Percentiles rank a stretch among this genome's conserved stretches.
phyloP scores from a whole-genome alignment of 2,329 filamentous ascomycete species.

The Thermomyces lanuginosus region DNA sequence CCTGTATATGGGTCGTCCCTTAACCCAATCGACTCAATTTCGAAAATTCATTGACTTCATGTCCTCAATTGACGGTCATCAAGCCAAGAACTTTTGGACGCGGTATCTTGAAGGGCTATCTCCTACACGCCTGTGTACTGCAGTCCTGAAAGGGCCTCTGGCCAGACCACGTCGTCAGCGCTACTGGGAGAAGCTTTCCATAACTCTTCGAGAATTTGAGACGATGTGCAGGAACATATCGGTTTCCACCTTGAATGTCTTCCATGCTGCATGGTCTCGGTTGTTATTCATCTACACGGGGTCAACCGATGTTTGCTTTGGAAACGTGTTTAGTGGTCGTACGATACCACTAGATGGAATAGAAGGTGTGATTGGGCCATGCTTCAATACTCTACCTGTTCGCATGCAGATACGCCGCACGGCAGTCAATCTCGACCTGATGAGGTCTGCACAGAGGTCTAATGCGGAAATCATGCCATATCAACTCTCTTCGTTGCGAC shows the following conservation, averaged over 20 bases:
- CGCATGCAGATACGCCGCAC: constrained; percentile 38
- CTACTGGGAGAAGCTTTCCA: constrained; percentile 10
- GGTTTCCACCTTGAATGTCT: constrained; percentile 47
- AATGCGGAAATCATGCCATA: constrained; percentile 48
- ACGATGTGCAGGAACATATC: constrained; percentile 36
- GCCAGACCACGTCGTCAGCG: too few relatives aligned
- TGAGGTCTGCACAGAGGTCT: constrained; percentile 43
- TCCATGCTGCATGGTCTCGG: constrained; percentile 58
- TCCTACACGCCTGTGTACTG: too few relatives aligned
- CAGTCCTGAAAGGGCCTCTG: too few relatives aligned
- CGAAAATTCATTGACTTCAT: constrained; percentile 48
- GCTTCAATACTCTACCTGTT: constrained; percentile 76
- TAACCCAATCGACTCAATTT: constrained; percentile 41
- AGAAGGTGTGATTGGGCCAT: constrained; percentile 64
- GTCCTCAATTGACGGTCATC: constrained; percentile 30
- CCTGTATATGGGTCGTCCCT: constrained; percentile 30
- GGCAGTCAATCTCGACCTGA: constrained; percentile 39
- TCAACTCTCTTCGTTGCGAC: constrained; percentile 60
- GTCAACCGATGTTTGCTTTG: constrained; percentile 60
- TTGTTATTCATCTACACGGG: constrained; percentile 42
- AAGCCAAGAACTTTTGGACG: constrained; percentile 51
- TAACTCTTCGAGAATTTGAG: constrained; percentile 33
- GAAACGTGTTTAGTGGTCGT: constrained; percentile 69
- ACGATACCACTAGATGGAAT: constrained; percentile 49
- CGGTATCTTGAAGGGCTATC: constrained; percentile 37